Evolutionary conservation across 495 filamentous ascomycete species (phyloP), one percentile per base, ranked within the genome.

Genomic region (Clavariopsis aquatica): DNA sequence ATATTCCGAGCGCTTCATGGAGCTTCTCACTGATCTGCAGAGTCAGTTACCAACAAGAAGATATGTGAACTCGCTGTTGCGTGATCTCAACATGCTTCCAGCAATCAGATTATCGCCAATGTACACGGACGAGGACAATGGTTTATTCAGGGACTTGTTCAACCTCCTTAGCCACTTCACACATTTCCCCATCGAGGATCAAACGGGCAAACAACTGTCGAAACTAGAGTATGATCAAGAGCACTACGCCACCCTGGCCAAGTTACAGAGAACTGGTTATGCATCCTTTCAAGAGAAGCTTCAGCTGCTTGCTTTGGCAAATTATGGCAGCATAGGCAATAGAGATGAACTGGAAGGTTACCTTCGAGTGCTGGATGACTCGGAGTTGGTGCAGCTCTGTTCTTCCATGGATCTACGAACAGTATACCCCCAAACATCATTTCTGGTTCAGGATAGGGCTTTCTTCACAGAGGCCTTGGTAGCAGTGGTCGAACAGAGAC

Each of bases 41-140:
- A 96, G 93, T 71, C 94, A 99, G 72, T 80, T 97, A 45, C 94
- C 94, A 19, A 99, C 94, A 4, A 83, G 94, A 69, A 85, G 95
- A 75, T 96, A 97, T 70, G 90, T 95, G 71, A 98, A 96, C 74
- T 87, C 90, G 1, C 80, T 99, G 23, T 74, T 97, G n/a, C 87
- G 90, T 70, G 95, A 99, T 74, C 78, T 98, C 31, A 92, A 98
- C 66, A 73, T 96, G n/a, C 76, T 96, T 24, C 81, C 94, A 8
- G 83, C 89, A n/a, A 85, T 96, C 62, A 84, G 81, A 58, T 79
- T 96, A 27, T 96, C 92, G 0, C 87, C 87, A 17, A 71, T 93
- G 52, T 96, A 89, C 69, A 86, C 85, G 52, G 82, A 84, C 52
- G 84, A 87, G 45, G 84, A 85, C 9, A 92, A 92, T 73, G 85